Evolutionary conservation across 2,329 filamentous ascomycete genomes (phyloP).

Genomic region (Hypomyces rosellus): DNA sequence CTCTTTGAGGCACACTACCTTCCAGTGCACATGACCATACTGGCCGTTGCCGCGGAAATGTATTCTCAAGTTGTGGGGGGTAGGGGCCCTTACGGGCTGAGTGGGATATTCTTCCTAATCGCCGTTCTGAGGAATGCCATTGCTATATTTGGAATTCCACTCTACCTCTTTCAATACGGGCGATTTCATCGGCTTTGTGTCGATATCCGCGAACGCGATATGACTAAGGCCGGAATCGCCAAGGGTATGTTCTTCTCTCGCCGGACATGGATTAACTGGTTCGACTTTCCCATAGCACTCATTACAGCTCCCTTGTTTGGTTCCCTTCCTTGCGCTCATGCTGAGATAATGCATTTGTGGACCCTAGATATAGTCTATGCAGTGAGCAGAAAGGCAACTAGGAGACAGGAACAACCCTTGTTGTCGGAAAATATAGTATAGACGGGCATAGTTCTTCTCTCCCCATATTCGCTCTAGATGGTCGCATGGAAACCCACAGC

Average conservation of each 20-base stretch:
- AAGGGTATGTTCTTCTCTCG: constrained; percentile 61
- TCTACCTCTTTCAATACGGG: constrained; percentile 63
- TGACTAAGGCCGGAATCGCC: constrained; percentile 57
- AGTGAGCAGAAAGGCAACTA: no score
- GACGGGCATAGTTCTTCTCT: no score
- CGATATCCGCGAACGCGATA: constrained; percentile 55
- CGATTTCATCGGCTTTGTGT: constrained; percentile 59
- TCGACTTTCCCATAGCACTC: no score
- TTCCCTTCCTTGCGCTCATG: no score
- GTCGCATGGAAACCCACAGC: no score
- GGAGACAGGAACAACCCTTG: no score
- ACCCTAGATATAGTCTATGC: no score
- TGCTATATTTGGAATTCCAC: constrained; percentile 56
- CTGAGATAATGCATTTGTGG: no score
- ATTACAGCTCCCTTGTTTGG: no score
- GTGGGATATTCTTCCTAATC: constrained; percentile 55
- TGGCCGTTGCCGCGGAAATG: constrained; percentile 56
- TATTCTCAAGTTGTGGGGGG: constrained; percentile 49
- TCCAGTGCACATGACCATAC: constrained; percentile 59
- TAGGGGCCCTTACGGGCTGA: constrained; percentile 46
- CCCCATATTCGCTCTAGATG: no score
- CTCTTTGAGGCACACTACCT: constrained; percentile 71
- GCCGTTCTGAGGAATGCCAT: constrained; percentile 49
- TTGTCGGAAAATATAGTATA: no score
- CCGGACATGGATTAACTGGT: constrained; percentile 28